Conservation (phyloP, 345 rosid species). For the Acer yangbiense region DNA sequence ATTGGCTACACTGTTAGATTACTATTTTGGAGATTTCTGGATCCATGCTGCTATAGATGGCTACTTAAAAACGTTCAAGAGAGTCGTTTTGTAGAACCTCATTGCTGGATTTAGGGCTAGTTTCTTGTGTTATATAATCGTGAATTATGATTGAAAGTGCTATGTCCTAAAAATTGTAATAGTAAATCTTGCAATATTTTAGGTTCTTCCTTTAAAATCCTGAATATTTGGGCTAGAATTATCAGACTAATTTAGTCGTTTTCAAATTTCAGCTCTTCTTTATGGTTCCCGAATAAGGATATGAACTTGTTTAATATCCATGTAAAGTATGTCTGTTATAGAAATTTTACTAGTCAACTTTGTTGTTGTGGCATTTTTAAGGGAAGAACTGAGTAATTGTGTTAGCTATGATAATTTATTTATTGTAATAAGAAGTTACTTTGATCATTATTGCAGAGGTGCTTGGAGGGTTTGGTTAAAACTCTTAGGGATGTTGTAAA, state of each 20-base stretch:
- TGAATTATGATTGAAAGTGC: conserved; percentile 4
- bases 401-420: conserved; percentile 1
- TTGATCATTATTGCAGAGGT: conserved; percentile 57
- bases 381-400: not conserved
- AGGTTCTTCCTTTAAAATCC: conserved; percentile 7
- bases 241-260: not conserved
- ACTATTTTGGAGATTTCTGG: not conserved
- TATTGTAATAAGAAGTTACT: conserved; percentile 18
- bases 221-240: not conserved
- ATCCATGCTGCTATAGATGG: not conserved
- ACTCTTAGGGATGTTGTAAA: conserved; percentile 82
- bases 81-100: conserved; percentile 9
- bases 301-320: conserved; percentile 15
- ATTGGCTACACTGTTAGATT: conserved; percentile 11
- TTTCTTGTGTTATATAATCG: not conserved
- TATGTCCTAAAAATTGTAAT: conserved; percentile 14
- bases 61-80: not conserved
- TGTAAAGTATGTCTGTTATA: not conserved
- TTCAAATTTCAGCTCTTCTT: not conserved
- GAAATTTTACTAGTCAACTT: not conserved
- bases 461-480: conserved; percentile 87
- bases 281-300: conserved; percentile 12
- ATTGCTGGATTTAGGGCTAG: not conserved
- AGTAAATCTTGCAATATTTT: not conserved
- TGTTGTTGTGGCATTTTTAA: not conserved